A percentile compares a stretch with the other conserved stretches of the same genome.
Conservation (phyloP, 2,329 filamentous ascomycete species). For the Beauveria asiatica region DNA sequence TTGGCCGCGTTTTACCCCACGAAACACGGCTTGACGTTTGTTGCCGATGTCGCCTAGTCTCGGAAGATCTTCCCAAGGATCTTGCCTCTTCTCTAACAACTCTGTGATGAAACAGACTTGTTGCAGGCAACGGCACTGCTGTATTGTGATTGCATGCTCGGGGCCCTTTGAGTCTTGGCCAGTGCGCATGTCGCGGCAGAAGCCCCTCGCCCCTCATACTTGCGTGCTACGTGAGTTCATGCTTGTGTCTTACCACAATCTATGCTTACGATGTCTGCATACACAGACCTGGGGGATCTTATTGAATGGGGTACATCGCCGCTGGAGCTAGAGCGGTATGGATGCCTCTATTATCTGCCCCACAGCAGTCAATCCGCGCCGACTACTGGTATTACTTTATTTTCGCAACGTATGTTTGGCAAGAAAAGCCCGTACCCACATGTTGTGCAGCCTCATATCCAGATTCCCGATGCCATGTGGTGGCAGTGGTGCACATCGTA, state of each 20-base stretch:
- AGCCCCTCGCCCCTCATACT: not conserved
- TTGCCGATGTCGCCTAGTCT: not conserved
- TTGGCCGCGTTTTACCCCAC: not conserved
- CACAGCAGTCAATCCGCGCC: too few species aligned
- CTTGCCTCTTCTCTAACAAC: not conserved
- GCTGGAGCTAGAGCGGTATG: too few species aligned
- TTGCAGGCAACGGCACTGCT: not conserved
- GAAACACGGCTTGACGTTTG: not conserved
- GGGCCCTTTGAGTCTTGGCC: not conserved
- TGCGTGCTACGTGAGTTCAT: not conserved
- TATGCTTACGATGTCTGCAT: not conserved
- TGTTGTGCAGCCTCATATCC: too few species aligned
- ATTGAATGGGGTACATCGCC: too few species aligned
- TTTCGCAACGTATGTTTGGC: too few species aligned
- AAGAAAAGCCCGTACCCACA: too few species aligned
- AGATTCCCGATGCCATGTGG: too few species aligned
- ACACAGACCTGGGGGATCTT: too few species aligned
- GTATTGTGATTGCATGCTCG: not conserved
- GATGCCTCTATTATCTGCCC: too few species aligned
- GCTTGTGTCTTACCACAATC: not conserved
- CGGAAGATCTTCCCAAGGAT: not conserved
- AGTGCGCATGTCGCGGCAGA: not conserved
- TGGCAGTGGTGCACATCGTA: not conserved
- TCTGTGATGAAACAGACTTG: not conserved
- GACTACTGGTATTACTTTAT: too few species aligned